Base-by-base conservation (phyloP, 805 yeast species). In the Barnettozyma populi region DNA sequence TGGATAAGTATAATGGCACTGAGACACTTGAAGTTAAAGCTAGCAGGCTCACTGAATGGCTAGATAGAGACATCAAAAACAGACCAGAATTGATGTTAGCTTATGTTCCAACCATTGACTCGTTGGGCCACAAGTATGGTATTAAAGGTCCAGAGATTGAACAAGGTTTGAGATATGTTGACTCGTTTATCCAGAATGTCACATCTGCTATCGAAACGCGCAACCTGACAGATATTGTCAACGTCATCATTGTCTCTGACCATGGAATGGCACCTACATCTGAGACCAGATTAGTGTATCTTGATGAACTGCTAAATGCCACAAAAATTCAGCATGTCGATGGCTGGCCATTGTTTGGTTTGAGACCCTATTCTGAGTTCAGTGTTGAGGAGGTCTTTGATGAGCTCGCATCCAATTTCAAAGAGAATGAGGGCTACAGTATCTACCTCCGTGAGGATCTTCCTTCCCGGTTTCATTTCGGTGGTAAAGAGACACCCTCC, bases 261-360 rank as follows among this genome's bases (percentile, higher is more conserved):
- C 97, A 90, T 62, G 97, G 97, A 10, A 90, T 89, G 96, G 84
- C 95, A 0, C 92, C 96, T 7, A 85, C 95, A 1, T 75, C 87
- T 1, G 76, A 81, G 52, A 78, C 81, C 11, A 68, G 96, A 50
- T 63, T 87, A 10, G 67, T 90, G 2, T 79, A 79, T 52, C 64
- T 90, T 51, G 96, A 89, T 62, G 94, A 89, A 53, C 51, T 87
- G 16, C 65, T 88, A 10, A 80, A 80, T 56, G 57, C 63, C 2
- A 54, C 58, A 3, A 70, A 72, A 48, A 73, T 86, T 41, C 82
- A 80, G 50, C 80, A 82, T 56, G 67, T 74, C 27, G 90, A 84
- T 57, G 96, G 94, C 18, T 86, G 92, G 90, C 96, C 96, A n/a
- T 67, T 88, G 47, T 82, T 74, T 56, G 96, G 95, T 0, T 66